phyloP scores from a whole-genome alignment of 2,329 filamentous ascomycete species.

The Venturia aucupariae region DNA sequence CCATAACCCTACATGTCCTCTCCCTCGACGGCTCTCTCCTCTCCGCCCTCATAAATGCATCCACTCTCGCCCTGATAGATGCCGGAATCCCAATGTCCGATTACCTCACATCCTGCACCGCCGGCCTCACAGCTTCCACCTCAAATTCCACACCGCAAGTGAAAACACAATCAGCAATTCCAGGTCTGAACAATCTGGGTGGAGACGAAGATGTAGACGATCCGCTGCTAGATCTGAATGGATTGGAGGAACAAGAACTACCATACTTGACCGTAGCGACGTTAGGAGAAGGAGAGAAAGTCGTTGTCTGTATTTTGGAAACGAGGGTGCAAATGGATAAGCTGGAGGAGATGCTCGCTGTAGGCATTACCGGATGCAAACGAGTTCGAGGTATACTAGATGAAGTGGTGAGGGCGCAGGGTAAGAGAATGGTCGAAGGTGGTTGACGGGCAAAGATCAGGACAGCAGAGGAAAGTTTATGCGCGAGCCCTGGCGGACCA shows the following conservation, averaged over 20 bases:
- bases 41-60: conserved; percentile 81
- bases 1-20: conserved; percentile 75
- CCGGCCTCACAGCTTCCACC: conserved; percentile 60
- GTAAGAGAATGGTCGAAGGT: conserved; percentile 50
- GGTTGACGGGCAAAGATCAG: neutral
- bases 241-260: conserved; percentile 74
- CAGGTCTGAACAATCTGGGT: conserved; percentile 23
- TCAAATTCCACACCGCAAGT: conserved; percentile 23
- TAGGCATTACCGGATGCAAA: conserved; percentile 85
- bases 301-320: conserved; percentile 70
- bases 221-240: conserved; percentile 71
- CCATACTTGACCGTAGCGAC: conserved; percentile 83
- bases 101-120: conserved; percentile 81
- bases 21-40: conserved; percentile 85
- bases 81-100: conserved; percentile 93
- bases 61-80: conserved; percentile 84
- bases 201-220: conserved; percentile 55
- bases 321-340: conserved; percentile 73
- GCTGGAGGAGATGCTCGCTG: conserved; percentile 85
- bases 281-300: conserved; percentile 61
- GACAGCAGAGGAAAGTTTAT: neutral
- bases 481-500: too few relatives aligned
- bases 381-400: conserved; percentile 77
- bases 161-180: conserved; percentile 26
- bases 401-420: conserved; percentile 63